Base-by-base conservation (phyloP, 2,329 filamentous ascomycete genomes). In the Pyricularia sp. region DNA sequence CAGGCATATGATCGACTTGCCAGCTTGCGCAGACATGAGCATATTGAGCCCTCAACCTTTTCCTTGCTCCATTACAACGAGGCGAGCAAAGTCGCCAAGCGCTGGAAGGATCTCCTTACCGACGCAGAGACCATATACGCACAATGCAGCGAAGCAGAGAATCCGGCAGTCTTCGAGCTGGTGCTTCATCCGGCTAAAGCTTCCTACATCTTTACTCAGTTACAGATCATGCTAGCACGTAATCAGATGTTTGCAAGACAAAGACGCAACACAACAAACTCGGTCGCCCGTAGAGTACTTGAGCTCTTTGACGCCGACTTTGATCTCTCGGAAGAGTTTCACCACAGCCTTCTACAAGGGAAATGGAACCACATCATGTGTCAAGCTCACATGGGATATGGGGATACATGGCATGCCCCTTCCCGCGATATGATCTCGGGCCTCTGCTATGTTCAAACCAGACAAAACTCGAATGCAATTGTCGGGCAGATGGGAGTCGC, bases 161-260 rank as follows among this genome's bases (percentile, higher is more conserved):
- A 83, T 69, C 79, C 86, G 0, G 81, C 86, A 0, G 86, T 87
- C 72, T 90, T 88, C 74, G 82, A 90, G 72, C 83, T 87, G 69
- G 80, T 90, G 10, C 79, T 88, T 6, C 86, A 90, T 68, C 87
- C 88, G 0, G 82, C 86, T 65, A 82, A 85, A 50, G 86, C 87
- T 2, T 86, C 83, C 2, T 80, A 82, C n/a, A 84, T 85, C 50
- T 84, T 85, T 69, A 81, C 83, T 23, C 79, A 83, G 59, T 81
- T 84, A 33, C 81, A 80, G 68, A 80, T 84, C 14, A 81, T 77
- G 1, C 77, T 78, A 20, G 83, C 78, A 0, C 79, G 75, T 42
- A 88, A 90, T 71, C 81, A 83, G 30, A 77, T 86, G 5, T 86
- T 86, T 69, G 85, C 83, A 0, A 75, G 78, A 0, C 86, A 89